Conservation (phyloP, 202 grass and related monocot species). For the Alloteropsis angusta region DNA sequence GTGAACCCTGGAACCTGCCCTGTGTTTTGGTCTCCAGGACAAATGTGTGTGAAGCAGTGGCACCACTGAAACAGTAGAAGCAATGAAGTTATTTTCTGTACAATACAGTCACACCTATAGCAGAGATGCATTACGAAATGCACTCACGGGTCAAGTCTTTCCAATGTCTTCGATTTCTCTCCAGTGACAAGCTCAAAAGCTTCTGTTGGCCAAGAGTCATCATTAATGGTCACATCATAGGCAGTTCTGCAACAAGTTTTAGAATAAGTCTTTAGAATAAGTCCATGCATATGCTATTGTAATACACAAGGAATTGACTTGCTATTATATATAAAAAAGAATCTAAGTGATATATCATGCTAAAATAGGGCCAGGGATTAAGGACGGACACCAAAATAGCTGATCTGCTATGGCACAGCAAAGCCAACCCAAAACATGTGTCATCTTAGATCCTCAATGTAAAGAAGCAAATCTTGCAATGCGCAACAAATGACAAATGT, state of each 20-base stretch:
- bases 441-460: no score
- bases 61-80: constrained; percentile 41
- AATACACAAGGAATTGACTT: neutral
- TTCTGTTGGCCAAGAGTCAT: constrained; percentile 80
- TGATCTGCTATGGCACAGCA: neutral
- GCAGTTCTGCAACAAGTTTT: constrained; percentile 63
- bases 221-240: constrained; percentile 83
- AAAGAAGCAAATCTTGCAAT: neutral
- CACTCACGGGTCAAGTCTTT: constrained; percentile 92
- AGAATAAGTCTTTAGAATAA: neutral
- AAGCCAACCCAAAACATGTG: no score
- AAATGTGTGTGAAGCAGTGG: constrained; percentile 67
- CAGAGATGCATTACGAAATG: neutral
- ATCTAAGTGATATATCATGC: neutral
- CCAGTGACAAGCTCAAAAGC: constrained; percentile 74
- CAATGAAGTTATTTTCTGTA: constrained; percentile 15
- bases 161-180: constrained; percentile 64
- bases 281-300: neutral
- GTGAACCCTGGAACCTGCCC: constrained; percentile 68
- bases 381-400: neutral
- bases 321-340: neutral
- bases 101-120: neutral
- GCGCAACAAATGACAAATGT: no score
- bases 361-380: neutral
- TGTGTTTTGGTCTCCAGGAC: constrained; percentile 75